A percentile compares a stretch with the other conserved stretches of the same genome.
Evolutionary conservation across 441 rosid species (phyloP).

Genomic region (Daphne laureola): DNA sequence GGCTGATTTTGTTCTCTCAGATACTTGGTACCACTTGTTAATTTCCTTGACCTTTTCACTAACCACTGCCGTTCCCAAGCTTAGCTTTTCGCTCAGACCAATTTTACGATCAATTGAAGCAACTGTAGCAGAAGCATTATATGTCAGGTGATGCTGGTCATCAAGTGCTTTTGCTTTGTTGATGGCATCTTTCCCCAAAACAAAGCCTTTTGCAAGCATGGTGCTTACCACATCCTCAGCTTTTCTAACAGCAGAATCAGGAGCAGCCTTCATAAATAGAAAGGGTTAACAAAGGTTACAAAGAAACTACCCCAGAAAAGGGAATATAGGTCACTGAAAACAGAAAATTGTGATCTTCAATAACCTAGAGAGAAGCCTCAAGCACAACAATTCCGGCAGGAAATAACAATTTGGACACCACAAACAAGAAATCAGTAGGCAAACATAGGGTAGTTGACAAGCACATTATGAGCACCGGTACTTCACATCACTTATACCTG

Average conservation of each 20-base stretch:
- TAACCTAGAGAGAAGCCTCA: too few relatives aligned
- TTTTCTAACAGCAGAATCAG: slow-evolving; percentile 33
- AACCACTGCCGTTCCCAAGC: slow-evolving; percentile 46
- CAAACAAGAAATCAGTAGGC: too few relatives aligned
- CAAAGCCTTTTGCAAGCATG: slow-evolving; percentile 62
- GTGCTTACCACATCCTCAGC: slow-evolving; percentile 67
- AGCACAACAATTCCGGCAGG: too few relatives aligned
- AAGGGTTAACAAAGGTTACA: slow-evolving; percentile 1
- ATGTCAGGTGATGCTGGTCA: slow-evolving; percentile 40
- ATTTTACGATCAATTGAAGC: slow-evolving; percentile 49
- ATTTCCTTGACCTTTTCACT: slow-evolving; percentile 49
- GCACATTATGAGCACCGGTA: too few relatives aligned
- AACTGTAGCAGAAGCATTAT: slow-evolving; percentile 63
- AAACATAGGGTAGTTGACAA: too few relatives aligned
- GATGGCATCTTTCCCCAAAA: slow-evolving; percentile 65
- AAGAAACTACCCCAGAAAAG: neutral
- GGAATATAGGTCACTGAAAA: neutral
- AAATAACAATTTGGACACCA: too few relatives aligned
- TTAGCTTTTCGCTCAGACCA: slow-evolving; percentile 50
- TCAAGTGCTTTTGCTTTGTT: slow-evolving; percentile 55
- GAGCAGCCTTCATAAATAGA: slow-evolving; percentile 14
- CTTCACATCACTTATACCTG: too few relatives aligned
- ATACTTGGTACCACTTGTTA: slow-evolving; percentile 49
- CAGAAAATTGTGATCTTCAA: too few relatives aligned
- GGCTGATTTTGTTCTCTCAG: slow-evolving; percentile 50